Percentiles rank a stretch among this genome's conserved stretches.
Conservation (phyloP, 2,329 filamentous ascomycete genomes). For the Amphichorda felina region DNA sequence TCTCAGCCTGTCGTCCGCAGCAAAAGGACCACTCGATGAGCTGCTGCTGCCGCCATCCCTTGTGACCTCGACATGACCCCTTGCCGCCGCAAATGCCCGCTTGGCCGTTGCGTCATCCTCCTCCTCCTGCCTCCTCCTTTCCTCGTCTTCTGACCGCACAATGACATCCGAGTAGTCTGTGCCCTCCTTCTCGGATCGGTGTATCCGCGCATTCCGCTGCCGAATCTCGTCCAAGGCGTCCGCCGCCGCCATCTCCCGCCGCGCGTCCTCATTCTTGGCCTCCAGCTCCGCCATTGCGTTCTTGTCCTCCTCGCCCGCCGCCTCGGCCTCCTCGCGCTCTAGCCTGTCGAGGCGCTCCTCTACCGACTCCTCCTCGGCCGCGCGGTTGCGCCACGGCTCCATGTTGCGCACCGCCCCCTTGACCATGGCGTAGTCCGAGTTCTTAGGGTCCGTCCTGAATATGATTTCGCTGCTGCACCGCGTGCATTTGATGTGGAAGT, state of each 20-base stretch:
- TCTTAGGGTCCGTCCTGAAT: conserved; percentile 90
- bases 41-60: too few relatives aligned
- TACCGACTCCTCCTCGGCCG: conserved; percentile 63
- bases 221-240: conserved; percentile 93
- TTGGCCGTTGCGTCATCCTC: conserved; percentile 78
- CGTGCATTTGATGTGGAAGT: conserved; percentile 77
- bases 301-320: conserved; percentile 56
- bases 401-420: conserved; percentile 84
- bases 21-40: too few relatives aligned
- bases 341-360: conserved; percentile 78
- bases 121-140: conserved; percentile 53
- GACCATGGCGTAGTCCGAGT: conserved; percentile 77
- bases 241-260: conserved; percentile 91
- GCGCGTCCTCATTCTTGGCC: conserved; percentile 84
- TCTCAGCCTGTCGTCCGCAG: neutral
- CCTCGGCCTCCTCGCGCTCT: conserved; percentile 60
- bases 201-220: conserved; percentile 78
- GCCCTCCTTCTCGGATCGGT: conserved; percentile 60
- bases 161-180: conserved; percentile 47
- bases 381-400: conserved; percentile 68
- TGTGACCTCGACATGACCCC: too few relatives aligned
- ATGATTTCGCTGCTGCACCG: conserved; percentile 78
- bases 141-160: conserved; percentile 42
- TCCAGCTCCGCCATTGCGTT: conserved; percentile 95
- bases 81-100: conserved; percentile 59